Evolutionary conservation across 2,329 filamentous ascomycete species (phyloP).

Genomic region (Rhynchosporium secalis): DNA sequence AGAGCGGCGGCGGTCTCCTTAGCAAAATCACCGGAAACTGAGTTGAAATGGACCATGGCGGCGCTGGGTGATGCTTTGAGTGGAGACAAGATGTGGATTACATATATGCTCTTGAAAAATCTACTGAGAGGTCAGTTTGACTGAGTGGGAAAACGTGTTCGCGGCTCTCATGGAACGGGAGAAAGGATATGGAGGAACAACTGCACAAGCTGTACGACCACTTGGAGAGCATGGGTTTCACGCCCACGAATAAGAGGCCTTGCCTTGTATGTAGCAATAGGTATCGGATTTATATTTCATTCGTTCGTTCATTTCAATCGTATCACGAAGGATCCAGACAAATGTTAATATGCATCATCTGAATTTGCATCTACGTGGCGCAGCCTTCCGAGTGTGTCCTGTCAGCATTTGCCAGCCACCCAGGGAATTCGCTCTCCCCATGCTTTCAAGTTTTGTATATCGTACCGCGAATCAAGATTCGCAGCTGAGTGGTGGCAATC

Average conservation of each 20-base stretch:
- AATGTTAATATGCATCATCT: constrained; percentile 15
- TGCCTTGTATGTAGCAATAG: constrained; percentile 35
- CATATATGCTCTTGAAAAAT: constrained; percentile 35
- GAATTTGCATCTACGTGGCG: not conserved
- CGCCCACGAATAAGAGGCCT: constrained; percentile 27
- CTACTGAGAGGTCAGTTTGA: constrained; percentile 27
- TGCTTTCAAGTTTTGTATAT: not conserved
- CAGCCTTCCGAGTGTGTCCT: not conserved
- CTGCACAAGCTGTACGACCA: constrained; percentile 36
- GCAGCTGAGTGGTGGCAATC: not conserved
- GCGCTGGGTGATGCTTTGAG: constrained; percentile 2
- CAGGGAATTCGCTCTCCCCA: not conserved
- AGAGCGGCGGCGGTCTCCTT: constrained; percentile 35
- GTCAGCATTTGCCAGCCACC: not conserved
- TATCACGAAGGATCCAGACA: constrained; percentile 19
- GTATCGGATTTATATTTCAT: constrained; percentile 17
- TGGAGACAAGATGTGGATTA: constrained; percentile 28
- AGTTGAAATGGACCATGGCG: constrained; percentile 13
- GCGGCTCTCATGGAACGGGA: constrained; percentile 22
- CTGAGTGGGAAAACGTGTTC: constrained; percentile 30
- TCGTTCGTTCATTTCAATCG: constrained; percentile 5
- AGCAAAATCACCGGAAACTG: constrained; percentile 40
- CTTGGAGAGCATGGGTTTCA: constrained; percentile 31
- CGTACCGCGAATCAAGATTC: not conserved
- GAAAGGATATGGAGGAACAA: constrained; percentile 17